Conservation (phyloP, 352 stramenopile genomes). For the Phytophthora niederhauseri region DNA sequence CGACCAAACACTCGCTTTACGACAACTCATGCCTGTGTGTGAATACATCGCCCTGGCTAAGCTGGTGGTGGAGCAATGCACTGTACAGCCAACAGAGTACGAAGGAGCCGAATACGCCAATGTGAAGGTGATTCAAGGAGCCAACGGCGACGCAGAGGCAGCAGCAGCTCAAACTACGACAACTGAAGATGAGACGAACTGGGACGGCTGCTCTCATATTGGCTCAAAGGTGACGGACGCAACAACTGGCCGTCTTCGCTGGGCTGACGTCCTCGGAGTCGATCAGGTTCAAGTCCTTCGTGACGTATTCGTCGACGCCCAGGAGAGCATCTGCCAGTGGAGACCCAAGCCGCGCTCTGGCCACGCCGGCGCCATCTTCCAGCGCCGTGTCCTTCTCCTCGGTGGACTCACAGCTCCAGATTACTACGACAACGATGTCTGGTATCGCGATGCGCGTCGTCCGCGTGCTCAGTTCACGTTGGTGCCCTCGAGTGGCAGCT, state of each 20-base stretch:
- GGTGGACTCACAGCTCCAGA: constrained; percentile 69
- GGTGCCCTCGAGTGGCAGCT: constrained; percentile 52
- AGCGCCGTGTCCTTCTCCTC: constrained; percentile 77
- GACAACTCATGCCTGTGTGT: constrained; percentile 63
- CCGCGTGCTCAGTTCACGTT: constrained; percentile 61
- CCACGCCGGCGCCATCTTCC: constrained; percentile 71
- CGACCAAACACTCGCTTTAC: constrained; percentile 59
- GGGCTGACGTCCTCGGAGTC: constrained; percentile 65
- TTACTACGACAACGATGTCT: constrained; percentile 87
- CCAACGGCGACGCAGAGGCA: constrained; percentile 21
- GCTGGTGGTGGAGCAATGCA: constrained; percentile 61
- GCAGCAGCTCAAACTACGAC: constrained; percentile 12
- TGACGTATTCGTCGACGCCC: constrained; percentile 67
- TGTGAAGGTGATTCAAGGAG: constrained; percentile 42
- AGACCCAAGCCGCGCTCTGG: constrained; percentile 63
- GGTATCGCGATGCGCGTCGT: constrained; percentile 74
- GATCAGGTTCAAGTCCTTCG: constrained; percentile 69
- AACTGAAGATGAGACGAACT: constrained; percentile 34
- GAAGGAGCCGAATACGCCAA: constrained; percentile 57
- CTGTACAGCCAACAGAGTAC: constrained; percentile 46
- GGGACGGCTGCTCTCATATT: constrained; percentile 69
- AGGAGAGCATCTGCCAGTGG: constrained; percentile 72
- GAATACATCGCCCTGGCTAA: constrained; percentile 75
- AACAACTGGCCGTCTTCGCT: constrained; percentile 51
- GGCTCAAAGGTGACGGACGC: constrained; percentile 46